Evolutionary conservation across 139 green algal species (phyloP).

Genomic region (Trebouxia sp.): DNA sequence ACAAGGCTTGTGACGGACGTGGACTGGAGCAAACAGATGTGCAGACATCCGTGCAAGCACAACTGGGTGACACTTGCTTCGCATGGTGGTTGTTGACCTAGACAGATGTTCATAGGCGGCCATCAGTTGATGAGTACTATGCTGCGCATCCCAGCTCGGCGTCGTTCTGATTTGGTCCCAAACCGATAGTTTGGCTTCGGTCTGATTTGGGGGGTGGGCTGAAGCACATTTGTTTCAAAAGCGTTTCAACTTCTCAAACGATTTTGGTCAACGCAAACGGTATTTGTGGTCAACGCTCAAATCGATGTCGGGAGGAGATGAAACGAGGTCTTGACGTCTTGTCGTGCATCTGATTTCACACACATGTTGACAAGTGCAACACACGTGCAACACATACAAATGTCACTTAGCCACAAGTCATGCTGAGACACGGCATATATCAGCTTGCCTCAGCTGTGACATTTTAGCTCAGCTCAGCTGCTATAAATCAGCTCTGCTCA

Average conservation of each 20-base stretch:
- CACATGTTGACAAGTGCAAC: slow-evolving; percentile 10
- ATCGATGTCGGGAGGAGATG: slow-evolving; percentile 22
- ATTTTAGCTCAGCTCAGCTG: too few species aligned
- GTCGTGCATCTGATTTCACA: slow-evolving; percentile 18
- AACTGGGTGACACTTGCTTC: slow-evolving; percentile 17
- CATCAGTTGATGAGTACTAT: slow-evolving; percentile 21
- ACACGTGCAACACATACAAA: slow-evolving; percentile 14
- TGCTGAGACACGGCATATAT: slow-evolving; percentile 3
- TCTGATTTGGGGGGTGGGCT: slow-evolving; percentile 14
- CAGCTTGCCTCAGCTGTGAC: too few species aligned
- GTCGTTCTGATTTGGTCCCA: slow-evolving; percentile 20
- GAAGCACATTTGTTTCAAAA: slow-evolving; percentile 24
- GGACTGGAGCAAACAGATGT: slow-evolving; percentile 15
- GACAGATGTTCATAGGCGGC: slow-evolving; percentile 11
- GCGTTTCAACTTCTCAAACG: slow-evolving; percentile 24
- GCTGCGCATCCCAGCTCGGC: slow-evolving; percentile 21
- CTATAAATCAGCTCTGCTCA: too few species aligned
- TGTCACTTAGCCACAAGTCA: slow-evolving; percentile 4
- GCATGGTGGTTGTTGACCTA: slow-evolving; percentile 22
- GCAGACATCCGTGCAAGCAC: slow-evolving; percentile 20
- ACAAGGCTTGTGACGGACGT: slow-evolving; percentile 5
- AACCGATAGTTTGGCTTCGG: neutral
- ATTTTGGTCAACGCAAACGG: slow-evolving; percentile 25
- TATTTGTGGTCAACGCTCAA: slow-evolving; percentile 18
- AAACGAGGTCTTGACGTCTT: slow-evolving; percentile 25